Percentiles rank a stretch among this genome's conserved stretches.
Conservation (phyloP, 2,329 filamentous ascomycete species). For the Aspergillus nomiae region DNA sequence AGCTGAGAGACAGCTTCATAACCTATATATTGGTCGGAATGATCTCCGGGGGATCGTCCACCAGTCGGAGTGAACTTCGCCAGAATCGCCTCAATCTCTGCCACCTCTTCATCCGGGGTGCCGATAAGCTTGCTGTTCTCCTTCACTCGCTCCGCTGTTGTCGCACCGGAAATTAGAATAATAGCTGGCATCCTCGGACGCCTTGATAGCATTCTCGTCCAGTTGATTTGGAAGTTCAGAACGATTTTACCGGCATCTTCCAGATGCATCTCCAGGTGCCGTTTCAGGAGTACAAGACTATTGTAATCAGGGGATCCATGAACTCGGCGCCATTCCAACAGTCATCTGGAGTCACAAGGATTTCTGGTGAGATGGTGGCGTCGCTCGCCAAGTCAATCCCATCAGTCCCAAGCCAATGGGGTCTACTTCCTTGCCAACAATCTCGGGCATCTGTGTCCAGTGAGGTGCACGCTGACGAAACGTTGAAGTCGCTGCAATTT, state of each 20-base stretch:
- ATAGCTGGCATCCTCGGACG: too few relatives aligned
- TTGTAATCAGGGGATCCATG: constrained; percentile 25
- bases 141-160: too few relatives aligned
- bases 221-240: constrained; percentile 5
- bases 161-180: too few relatives aligned
- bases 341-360: neutral
- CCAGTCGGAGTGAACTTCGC: constrained; percentile 10
- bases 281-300: constrained; percentile 21
- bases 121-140: neutral
- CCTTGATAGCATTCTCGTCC: too few relatives aligned
- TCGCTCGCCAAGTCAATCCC: constrained; percentile 11
- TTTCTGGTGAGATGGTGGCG: neutral
- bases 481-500: neutral
- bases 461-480: neutral
- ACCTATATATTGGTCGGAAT: too few relatives aligned
- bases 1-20: too few relatives aligned
- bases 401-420: constrained; percentile 19
- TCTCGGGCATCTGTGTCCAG: constrained; percentile 1
- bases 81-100: constrained; percentile 23
- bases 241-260: constrained; percentile 10
- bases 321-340: constrained; percentile 26
- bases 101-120: constrained; percentile 31
- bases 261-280: constrained; percentile 12
- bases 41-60: constrained; percentile 12
- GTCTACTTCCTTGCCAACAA: constrained; percentile 5